These are phyloP conservation scores for Coemansia javaensis DNA, from an alignment of 192 early-diverging fungal species.

Conservation along the genomic window DNA sequence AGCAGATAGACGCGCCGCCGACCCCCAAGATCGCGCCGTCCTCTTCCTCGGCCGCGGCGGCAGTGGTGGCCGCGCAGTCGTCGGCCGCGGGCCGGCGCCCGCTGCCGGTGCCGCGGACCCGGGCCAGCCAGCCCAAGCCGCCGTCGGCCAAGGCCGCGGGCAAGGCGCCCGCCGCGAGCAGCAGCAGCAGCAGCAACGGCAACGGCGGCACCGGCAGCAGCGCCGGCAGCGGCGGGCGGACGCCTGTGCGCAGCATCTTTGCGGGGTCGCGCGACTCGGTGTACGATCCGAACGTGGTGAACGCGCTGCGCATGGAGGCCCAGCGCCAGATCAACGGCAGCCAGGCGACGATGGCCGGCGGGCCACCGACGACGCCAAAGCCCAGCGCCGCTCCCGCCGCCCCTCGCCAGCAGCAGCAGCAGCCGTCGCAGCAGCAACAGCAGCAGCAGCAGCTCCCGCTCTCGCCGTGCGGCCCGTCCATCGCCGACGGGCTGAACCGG, in stretches of 20 bases:
- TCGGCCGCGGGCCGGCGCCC: constrained; percentile 3
- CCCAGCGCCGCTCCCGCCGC: no score
- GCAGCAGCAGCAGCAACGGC: constrained; percentile 9
- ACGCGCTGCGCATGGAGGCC: constrained; percentile 45
- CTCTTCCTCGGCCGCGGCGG: no score
- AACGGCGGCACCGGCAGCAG: constrained; percentile 8
- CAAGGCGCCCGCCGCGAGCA: no score
- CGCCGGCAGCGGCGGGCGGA: constrained; percentile 1
- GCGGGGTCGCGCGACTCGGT: constrained; percentile 37
- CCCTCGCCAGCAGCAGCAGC: no score
- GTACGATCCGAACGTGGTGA: constrained; percentile 46
- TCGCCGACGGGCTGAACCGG: constrained; percentile 40
- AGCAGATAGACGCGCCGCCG: constrained; percentile 47
- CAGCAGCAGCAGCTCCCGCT: constrained; percentile 22
- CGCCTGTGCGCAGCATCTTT: constrained; percentile 40
- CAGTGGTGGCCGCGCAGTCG: no score
- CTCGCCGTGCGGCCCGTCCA: constrained; percentile 48
- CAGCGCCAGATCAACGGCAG: constrained; percentile 49
- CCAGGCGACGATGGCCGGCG: constrained; percentile 19
- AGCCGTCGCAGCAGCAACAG: no score
- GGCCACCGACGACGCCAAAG: constrained; percentile 6
- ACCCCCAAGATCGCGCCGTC: constrained; percentile 4
- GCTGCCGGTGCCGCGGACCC: constrained; percentile 20
- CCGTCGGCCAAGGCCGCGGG: no score
- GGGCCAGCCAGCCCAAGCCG: neutral